A percentile compares a stretch with the other conserved stretches of the same genome.
Conservation (phyloP, 2,329 filamentous ascomycete species). For the Phaeosphaeria sp. region DNA sequence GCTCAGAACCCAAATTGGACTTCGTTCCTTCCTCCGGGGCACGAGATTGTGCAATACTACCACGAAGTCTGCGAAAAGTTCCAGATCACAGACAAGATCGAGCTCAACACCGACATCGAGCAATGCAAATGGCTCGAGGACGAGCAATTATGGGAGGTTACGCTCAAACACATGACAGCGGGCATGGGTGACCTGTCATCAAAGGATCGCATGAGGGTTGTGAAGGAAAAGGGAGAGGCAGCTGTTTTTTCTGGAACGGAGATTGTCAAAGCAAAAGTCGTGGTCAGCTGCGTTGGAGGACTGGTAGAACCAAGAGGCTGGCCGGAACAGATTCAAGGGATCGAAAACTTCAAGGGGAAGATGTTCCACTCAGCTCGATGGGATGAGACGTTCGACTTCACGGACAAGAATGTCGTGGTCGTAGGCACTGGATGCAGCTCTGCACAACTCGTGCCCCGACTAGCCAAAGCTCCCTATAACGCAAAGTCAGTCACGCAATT, state of each 20-base stretch:
- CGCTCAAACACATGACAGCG: conserved; percentile 57
- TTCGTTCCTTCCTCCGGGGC: conserved; percentile 55
- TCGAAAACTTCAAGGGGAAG: conserved; percentile 61
- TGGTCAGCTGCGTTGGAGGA: conserved; percentile 62
- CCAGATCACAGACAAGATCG: conserved; percentile 63
- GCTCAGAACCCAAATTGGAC: conserved; percentile 61
- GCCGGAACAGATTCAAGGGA: conserved; percentile 59
- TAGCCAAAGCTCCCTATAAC: conserved; percentile 55
- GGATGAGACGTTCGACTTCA: conserved; percentile 60
- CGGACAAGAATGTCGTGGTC: conserved; percentile 63
- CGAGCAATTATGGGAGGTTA: conserved; percentile 63
- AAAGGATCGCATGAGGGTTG: conserved; percentile 54
- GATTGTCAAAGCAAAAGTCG: conserved; percentile 60
- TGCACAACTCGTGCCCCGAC: conserved; percentile 61
- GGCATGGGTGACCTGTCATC: conserved; percentile 61
- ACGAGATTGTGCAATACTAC: conserved; percentile 60
- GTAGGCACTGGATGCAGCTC: conserved; percentile 65
- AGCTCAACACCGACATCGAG: conserved; percentile 64
- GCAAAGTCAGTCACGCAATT: conserved; percentile 66
- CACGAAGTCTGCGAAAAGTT: conserved; percentile 61
- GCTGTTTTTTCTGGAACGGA: conserved; percentile 61
- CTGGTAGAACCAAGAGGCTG: conserved; percentile 61
- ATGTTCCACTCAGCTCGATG: conserved; percentile 65
- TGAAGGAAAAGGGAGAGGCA: conserved; percentile 51
- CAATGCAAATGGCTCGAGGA: conserved; percentile 60